A percentile compares a stretch with the other conserved stretches of the same genome.
These are phyloP conservation scores for Neofusicoccum ribis DNA, from an alignment of 2,329 filamentous ascomycete genomes.

Conservation along the genomic window DNA sequence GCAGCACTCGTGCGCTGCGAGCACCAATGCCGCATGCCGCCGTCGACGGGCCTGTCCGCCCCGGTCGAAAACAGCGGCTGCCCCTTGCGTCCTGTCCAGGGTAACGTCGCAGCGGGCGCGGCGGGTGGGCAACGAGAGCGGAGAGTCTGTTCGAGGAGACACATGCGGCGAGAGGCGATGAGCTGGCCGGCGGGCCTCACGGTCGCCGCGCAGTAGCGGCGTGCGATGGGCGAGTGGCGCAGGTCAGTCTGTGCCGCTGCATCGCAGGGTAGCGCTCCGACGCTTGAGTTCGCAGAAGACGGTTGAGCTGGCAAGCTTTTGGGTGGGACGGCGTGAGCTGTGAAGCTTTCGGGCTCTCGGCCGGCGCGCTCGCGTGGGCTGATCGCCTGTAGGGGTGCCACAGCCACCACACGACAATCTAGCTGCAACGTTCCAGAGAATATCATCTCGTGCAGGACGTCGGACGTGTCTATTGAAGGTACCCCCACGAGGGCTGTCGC, in stretches of 20 bases:
- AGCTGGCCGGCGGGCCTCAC: not conserved
- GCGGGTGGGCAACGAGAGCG: not conserved
- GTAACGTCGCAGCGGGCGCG: constrained; percentile 5
- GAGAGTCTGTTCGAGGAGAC: not conserved
- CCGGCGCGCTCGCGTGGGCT: constrained; percentile 6
- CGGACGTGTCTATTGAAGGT: not conserved
- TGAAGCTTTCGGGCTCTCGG: not conserved
- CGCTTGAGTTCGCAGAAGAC: too few relatives aligned
- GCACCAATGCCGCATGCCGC: not conserved
- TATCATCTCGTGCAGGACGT: not conserved
- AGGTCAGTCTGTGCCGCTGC: not conserved
- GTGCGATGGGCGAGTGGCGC: not conserved
- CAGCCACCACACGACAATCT: not conserved
- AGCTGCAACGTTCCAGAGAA: not conserved
- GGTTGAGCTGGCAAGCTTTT: not conserved
- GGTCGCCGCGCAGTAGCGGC: not conserved
- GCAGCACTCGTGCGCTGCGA: not conserved
- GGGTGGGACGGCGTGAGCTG: not conserved
- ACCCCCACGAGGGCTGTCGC: too few relatives aligned
- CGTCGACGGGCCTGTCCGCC: too few relatives aligned
- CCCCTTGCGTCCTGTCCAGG: not conserved
- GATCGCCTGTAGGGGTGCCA: not conserved
- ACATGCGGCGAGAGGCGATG: not conserved
- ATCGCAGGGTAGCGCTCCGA: not conserved
- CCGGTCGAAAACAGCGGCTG: not conserved